These are phyloP conservation scores for Lecanosticta acicola DNA, from an alignment of 2,329 filamentous ascomycete species.

Conservation along the genomic window DNA sequence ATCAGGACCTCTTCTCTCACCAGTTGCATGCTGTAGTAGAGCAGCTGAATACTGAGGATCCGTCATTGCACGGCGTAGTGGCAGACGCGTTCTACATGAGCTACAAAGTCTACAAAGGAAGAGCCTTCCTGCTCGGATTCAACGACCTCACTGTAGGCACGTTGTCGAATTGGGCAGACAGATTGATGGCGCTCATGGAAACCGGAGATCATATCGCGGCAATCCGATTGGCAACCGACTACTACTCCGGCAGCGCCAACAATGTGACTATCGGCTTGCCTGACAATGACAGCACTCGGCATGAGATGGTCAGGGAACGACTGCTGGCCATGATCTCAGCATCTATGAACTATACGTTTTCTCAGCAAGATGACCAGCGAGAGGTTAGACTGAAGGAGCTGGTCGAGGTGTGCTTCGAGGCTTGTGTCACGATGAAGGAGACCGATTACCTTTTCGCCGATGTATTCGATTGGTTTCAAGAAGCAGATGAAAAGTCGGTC, in stretches of 20 bases:
- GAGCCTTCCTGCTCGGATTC: constrained; percentile 87
- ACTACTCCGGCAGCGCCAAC: constrained; percentile 86
- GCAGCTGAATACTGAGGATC: constrained; percentile 77
- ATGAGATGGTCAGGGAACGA: constrained; percentile 79
- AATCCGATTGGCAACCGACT: constrained; percentile 83
- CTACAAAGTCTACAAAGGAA: constrained; percentile 89
- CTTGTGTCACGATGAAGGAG: constrained; percentile 72
- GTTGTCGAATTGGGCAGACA: constrained; percentile 94
- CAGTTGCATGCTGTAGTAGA: constrained; percentile 83
- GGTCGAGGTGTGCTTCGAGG: constrained; percentile 74
- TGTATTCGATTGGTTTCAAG: constrained; percentile 84
- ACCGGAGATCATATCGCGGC: constrained; percentile 92
- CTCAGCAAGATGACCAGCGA: constrained; percentile 50
- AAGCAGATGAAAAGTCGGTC: constrained; percentile 63
- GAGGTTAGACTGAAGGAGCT: constrained; percentile 66
- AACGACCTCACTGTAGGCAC: constrained; percentile 87
- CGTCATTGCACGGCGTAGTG: constrained; percentile 88
- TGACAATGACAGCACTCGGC: constrained; percentile 69
- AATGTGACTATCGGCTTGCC: constrained; percentile 91
- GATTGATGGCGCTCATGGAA: constrained; percentile 89
- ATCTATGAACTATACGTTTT: constrained; percentile 81
- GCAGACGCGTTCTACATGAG: constrained; percentile 98
- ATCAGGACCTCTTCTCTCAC: constrained; percentile 80
- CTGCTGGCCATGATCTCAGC: constrained; percentile 89
- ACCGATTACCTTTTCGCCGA: constrained; percentile 84